These are phyloP conservation scores for Blastomyces parvus DNA, from an alignment of 2,329 filamentous ascomycete species.

Conservation along the genomic window DNA sequence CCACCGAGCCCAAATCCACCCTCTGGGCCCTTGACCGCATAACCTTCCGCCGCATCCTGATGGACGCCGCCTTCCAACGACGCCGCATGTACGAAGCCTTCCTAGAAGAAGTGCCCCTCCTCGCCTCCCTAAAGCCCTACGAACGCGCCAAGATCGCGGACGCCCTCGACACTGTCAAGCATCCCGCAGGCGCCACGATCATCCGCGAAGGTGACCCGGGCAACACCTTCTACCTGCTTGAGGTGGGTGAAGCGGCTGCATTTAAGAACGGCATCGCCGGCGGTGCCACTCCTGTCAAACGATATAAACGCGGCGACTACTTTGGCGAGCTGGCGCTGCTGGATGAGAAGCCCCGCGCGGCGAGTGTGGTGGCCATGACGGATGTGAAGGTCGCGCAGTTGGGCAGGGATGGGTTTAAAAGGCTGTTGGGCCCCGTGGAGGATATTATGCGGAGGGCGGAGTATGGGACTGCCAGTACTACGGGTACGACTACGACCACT, in stretches of 20 bases:
- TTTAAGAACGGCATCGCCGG: constrained; percentile 64
- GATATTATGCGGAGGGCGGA: constrained; percentile 73
- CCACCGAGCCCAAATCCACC: constrained; percentile 64
- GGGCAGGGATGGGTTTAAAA: constrained; percentile 89
- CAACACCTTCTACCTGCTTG: constrained; percentile 83
- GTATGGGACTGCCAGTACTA: constrained; percentile 20
- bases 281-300: constrained; percentile 51
- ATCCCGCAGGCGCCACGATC: constrained; percentile 66
- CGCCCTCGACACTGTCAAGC: constrained; percentile 85
- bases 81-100: constrained; percentile 96
- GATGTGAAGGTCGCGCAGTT: constrained; percentile 89
- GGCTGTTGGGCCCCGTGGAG: constrained; percentile 84
- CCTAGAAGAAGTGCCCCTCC: constrained; percentile 81
- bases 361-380: constrained; percentile 71
- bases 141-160: constrained; percentile 97
- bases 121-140: constrained; percentile 75
- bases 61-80: constrained; percentile 95
- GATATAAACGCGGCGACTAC: constrained; percentile 86
- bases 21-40: constrained; percentile 92
- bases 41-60: constrained; percentile 93
- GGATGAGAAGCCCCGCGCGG: constrained; percentile 86
- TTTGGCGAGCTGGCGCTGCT: constrained; percentile 92
- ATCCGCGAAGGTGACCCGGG: constrained; percentile 88
- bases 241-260: constrained; percentile 76
- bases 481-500: neutral